phyloP scores from a whole-genome alignment of 169 alveolate species.

The Babesia caballi region DNA sequence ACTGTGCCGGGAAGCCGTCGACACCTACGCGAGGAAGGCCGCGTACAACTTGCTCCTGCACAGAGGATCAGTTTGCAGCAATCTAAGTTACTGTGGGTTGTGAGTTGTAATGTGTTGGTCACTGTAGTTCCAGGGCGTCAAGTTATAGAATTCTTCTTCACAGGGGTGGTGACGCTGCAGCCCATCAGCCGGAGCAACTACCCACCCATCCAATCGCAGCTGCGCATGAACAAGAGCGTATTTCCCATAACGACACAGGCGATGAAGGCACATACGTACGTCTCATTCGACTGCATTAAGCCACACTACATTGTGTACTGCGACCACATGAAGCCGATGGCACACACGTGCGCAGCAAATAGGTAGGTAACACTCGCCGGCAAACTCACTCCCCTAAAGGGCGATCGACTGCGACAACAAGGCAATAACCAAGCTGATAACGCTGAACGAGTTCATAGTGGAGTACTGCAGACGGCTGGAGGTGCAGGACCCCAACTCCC shows the following conservation, averaged over 20 bases:
- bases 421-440: conserved; percentile 57
- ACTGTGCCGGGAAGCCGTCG: conserved; percentile 60
- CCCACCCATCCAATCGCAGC: conserved; percentile 34
- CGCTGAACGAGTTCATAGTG: conserved; percentile 63
- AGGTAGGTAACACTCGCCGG: conserved; percentile 6
- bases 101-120: not conserved
- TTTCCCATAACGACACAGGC: conserved; percentile 67
- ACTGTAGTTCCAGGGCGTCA: conserved; percentile 32
- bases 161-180: conserved; percentile 46
- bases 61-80: conserved; percentile 60
- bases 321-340: conserved; percentile 69
- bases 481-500: conserved; percentile 63
- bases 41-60: conserved; percentile 65
- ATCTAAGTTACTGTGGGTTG: conserved; percentile 68
- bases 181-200: conserved; percentile 69
- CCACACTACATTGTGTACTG: conserved; percentile 70
- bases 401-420: conserved; percentile 56
- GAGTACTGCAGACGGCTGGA: conserved; percentile 69
- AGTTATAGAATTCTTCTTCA: conserved; percentile 66
- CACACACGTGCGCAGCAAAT: conserved; percentile 68
- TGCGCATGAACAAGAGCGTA: conserved; percentile 63
- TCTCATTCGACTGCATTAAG: conserved; percentile 66
- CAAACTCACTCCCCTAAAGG: not conserved
- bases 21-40: conserved; percentile 62
- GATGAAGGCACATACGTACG: conserved; percentile 60